These are phyloP conservation scores for Allium fistulosum DNA, from an alignment of 106 monocot genomes.

Conservation along the genomic window DNA sequence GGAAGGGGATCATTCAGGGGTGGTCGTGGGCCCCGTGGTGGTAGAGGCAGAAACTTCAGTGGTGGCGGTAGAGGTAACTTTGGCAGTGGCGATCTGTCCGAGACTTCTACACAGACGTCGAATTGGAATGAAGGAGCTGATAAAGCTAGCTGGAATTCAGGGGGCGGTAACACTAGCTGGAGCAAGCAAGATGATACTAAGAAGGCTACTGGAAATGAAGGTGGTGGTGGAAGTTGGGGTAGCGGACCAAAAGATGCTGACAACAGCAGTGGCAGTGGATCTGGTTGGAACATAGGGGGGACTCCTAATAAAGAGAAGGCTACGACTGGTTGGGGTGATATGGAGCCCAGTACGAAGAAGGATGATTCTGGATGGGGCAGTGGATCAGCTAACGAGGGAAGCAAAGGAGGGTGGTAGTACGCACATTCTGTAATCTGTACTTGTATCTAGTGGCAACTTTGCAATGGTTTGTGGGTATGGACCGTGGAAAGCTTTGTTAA, in stretches of 20 bases:
- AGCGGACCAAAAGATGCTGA: background rate
- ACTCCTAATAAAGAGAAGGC: background rate
- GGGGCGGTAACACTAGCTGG: background rate
- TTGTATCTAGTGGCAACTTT: too few relatives aligned
- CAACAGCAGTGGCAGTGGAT: background rate
- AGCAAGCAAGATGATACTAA: background rate
- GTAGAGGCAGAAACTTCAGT: background rate
- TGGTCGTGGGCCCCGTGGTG: background rate
- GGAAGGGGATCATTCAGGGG: slow-evolving; percentile 1
- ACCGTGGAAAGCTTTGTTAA: too few relatives aligned
- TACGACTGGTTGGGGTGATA: background rate
- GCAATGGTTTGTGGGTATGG: too few relatives aligned
- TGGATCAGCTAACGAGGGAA: background rate
- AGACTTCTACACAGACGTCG: background rate
- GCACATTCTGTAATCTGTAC: background rate
- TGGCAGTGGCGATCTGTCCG: background rate
- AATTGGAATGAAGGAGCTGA: background rate
- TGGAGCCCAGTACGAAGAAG: background rate
- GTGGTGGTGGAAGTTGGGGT: background rate
- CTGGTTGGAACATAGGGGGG: background rate
- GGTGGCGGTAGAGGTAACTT: background rate
- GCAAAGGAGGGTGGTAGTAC: background rate
- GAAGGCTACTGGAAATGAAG: background rate
- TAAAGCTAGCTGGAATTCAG: background rate
- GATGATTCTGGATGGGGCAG: background rate